Conservation (phyloP, 2,329 filamentous ascomycete genomes). For the Epichloe festucae region DNA sequence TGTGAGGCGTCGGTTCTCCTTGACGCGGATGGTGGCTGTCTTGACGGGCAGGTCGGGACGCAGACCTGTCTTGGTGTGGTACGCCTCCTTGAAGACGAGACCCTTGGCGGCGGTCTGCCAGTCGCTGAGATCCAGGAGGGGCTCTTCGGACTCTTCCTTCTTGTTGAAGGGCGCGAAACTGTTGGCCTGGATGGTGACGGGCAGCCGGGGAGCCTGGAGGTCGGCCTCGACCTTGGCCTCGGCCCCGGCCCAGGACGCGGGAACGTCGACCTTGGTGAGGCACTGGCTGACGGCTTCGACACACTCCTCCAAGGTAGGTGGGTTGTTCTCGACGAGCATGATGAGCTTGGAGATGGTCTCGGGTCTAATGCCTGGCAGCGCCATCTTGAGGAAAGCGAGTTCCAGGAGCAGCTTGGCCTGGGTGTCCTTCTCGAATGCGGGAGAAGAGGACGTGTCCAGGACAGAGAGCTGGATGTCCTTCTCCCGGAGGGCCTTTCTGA, state of each 20-base stretch:
- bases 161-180: constrained; percentile 76
- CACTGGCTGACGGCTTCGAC: constrained; percentile 56
- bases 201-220: constrained; percentile 37
- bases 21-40: constrained; percentile 78
- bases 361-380: constrained; percentile 50
- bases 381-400: constrained; percentile 70
- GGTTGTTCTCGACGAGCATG: constrained; percentile 41
- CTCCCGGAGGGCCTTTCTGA: constrained; percentile 59
- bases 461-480: constrained; percentile 62
- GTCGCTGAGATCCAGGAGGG: constrained; percentile 45
- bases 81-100: constrained; percentile 89
- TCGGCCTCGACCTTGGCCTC: constrained; percentile 44
- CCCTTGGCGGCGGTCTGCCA: constrained; percentile 82
- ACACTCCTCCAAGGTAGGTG: constrained; percentile 37
- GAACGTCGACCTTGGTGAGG: constrained; percentile 61
- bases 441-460: constrained; percentile 57
- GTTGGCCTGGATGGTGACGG: constrained; percentile 55
- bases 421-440: constrained; percentile 54
- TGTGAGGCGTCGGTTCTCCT: constrained; percentile 90
- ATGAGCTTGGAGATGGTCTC: constrained; percentile 55
- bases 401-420: constrained; percentile 60
- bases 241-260: constrained; percentile 74
- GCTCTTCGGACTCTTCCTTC: constrained; percentile 60
- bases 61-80: constrained; percentile 57
- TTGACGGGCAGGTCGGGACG: constrained; percentile 78